Percentiles rank a stretch among this genome's conserved stretches.
phyloP scores from a whole-genome alignment of 108 stramenopile genomes.

The Aurantiochytrium sp. region DNA sequence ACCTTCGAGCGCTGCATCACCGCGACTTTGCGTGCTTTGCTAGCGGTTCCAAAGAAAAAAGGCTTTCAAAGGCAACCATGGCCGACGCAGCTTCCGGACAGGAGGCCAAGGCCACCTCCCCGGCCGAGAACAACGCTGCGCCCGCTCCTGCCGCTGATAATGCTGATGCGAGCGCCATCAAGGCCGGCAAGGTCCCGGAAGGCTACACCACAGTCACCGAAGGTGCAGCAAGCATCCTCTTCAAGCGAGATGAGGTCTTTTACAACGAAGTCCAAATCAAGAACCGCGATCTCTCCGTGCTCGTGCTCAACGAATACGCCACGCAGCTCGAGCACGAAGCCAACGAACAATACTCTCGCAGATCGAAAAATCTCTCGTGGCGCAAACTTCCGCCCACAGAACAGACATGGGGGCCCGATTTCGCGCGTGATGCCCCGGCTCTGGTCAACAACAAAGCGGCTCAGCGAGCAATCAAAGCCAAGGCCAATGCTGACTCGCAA shows the following conservation, averaged over 20 bases:
- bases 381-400: background rate
- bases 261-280: conserved; percentile 98
- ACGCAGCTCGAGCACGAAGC: conserved; percentile 53
- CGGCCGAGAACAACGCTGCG: too few species aligned
- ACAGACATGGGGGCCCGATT: background rate
- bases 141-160: too few species aligned
- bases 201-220: background rate
- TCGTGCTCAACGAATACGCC: conserved; percentile 75
- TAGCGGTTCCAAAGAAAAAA: too few species aligned
- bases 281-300: conserved; percentile 83
- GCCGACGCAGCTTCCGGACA: too few species aligned
- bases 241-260: conserved; percentile 56
- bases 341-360: conserved; percentile 27
- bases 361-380: background rate
- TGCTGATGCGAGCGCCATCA: too few species aligned
- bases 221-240: background rate
- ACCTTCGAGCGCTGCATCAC: too few species aligned
- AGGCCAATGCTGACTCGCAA: background rate
- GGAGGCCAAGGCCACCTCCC: too few species aligned
- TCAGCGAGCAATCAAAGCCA: background rate
- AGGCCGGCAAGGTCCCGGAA: background rate
- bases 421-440: background rate
- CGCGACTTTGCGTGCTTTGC: too few species aligned
- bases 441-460: background rate
- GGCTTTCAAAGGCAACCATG: too few species aligned